Evolutionary conservation across 768 basidiomycete species (phyloP).

Genomic region (Leccinellum rugosiceps): DNA sequence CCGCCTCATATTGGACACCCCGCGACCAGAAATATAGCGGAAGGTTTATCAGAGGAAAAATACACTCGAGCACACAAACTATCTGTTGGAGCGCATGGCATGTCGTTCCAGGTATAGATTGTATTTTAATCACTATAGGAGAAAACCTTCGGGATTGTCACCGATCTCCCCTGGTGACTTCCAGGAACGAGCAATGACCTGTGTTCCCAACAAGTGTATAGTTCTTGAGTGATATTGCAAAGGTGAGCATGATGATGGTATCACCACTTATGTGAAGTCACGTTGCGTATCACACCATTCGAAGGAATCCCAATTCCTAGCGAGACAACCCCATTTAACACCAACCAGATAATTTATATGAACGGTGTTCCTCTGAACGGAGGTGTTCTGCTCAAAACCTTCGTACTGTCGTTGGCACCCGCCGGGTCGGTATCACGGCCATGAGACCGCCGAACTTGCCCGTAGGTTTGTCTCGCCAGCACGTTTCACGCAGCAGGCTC

Average conservation of each 20-base stretch:
- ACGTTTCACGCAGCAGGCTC: neutral
- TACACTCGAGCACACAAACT: neutral
- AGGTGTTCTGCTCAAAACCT: slow-evolving; percentile 47
- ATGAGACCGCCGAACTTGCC: slow-evolving; percentile 29
- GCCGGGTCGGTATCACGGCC: slow-evolving; percentile 27
- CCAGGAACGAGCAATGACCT: neutral
- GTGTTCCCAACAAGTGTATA: neutral
- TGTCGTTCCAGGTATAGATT: neutral
- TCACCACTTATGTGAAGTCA: no score
- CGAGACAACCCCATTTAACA: slow-evolving; percentile 25
- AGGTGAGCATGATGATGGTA: neutral
- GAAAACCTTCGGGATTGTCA: neutral
- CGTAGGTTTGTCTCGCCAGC: neutral
- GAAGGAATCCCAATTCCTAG: neutral
- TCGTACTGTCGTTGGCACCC: slow-evolving; percentile 41
- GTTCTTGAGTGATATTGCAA: neutral
- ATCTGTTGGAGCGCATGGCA: neutral
- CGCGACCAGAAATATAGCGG: neutral
- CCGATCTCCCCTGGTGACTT: neutral
- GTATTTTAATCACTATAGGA: no score
- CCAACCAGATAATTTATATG: slow-evolving; percentile 44
- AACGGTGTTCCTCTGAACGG: slow-evolving; percentile 42
- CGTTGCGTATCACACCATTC: no score
- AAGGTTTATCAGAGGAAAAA: neutral
- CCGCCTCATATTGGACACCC: neutral